Base-by-base conservation (phyloP, 2,329 filamentous ascomycete genomes). In the Metarhizium sp. region DNA sequence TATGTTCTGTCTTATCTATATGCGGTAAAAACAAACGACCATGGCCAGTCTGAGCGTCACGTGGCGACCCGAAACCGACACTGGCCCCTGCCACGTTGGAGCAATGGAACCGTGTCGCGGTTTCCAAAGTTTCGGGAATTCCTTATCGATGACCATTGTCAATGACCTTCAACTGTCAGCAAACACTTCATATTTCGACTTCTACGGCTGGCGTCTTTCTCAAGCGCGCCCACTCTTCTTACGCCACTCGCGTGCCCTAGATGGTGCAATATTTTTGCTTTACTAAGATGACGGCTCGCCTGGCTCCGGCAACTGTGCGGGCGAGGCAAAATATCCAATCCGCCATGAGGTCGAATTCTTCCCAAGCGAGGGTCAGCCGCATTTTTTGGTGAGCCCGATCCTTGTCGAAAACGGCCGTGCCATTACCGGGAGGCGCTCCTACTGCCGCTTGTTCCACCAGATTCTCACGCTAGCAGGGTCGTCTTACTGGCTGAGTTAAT, bases 401-500 rank as follows among this genome's bases (percentile, higher is more conserved):
- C 42, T 45, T 45, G 42, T 45, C 42, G 42, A 20, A 45, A 45
- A 25, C 29, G 30, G 32, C 29, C 25, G 11, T 53, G 43, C 52
- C 43, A 40, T 25, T 53, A 45, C 52, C 52, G 52, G 32, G 45
- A 42, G 51, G 45, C 52, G 52, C n/a, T 7, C 49, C 32, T 34
- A 32, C 34, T 32, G 14, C 52, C 32, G 32, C 45, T 36, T 32
- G 42, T 29, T 13, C 7, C 16, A 14, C 43, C n/a, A 18, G 16
- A 29, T 20, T 18, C 25, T 36, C 47, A 20, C 36, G 8, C 25
- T 13, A 42, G 45, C 47, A 29, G 46, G 8, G 36, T 38, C 25
- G 20, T 34, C 47, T 51, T n/a, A 48, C 34, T 36, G 42, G 52
- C 18, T 51, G 50, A 59, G 36, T 42, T 57, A 49, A 46, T 51